Conservation (phyloP, 495 filamentous ascomycete species). For the Aspergillus wentii region DNA sequence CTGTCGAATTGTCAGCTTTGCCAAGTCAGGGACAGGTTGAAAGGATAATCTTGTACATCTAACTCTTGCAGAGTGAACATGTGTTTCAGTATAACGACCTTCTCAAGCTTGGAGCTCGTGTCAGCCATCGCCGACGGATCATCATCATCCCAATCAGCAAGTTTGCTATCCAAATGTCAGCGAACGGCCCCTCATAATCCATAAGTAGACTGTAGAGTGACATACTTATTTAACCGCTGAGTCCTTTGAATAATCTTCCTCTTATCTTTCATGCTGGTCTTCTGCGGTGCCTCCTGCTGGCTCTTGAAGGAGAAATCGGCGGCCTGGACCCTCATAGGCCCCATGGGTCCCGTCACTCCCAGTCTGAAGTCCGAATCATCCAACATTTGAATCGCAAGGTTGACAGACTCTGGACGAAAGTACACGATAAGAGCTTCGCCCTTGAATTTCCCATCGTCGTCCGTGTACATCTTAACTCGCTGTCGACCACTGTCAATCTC, state of each 20-base stretch:
- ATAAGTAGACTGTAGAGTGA: constrained; percentile 5
- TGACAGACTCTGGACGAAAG: constrained; percentile 86
- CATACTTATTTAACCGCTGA: constrained; percentile 71
- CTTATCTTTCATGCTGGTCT: constrained; percentile 56
- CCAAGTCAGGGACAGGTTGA: not conserved
- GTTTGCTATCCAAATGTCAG: constrained; percentile 52
- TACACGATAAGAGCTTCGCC: constrained; percentile 91
- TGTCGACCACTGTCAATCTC: constrained; percentile 80
- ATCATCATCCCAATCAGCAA: constrained; percentile 91
- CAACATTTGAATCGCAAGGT: constrained; percentile 82
- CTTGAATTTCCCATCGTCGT: constrained; percentile 80
- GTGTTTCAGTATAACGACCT: constrained; percentile 82
- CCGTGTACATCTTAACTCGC: constrained; percentile 88
- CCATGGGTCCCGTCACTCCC: constrained; percentile 45
- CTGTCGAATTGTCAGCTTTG: constrained; percentile 27
- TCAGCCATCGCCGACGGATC: constrained; percentile 58
- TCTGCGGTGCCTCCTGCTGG: constrained; percentile 52
- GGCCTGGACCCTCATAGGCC: constrained; percentile 72
- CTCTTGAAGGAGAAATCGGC: constrained; percentile 90
- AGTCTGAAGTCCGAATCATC: constrained; percentile 85
- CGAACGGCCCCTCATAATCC: not conserved
- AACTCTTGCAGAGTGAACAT: constrained; percentile 92
- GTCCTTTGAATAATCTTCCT: constrained; percentile 85
- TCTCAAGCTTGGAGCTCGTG: constrained; percentile 61
- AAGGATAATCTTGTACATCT: constrained; percentile 37